These are phyloP conservation scores for Cordia subcordata DNA, from an alignment of 257 asterid species.

Conservation along the genomic window DNA sequence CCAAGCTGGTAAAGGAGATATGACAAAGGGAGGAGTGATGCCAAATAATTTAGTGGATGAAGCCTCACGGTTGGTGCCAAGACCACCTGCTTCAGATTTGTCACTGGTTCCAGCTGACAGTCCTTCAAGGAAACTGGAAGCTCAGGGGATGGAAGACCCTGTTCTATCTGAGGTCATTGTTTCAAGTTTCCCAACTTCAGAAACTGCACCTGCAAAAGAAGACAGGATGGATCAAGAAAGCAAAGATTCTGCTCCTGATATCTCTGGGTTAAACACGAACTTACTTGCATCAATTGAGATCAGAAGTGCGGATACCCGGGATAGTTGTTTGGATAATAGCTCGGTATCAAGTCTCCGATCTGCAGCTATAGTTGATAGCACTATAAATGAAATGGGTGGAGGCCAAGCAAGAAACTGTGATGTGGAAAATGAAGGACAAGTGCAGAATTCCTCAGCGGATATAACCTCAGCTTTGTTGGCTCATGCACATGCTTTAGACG, in stretches of 20 bases:
- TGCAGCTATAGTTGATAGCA: not conserved
- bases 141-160: not conserved
- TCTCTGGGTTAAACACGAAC: not conserved
- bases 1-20: too few species aligned
- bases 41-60: not conserved
- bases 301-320: not conserved
- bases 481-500: not conserved
- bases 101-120: too few species aligned
- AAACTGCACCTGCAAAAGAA: not conserved
- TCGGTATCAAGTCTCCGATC: not conserved
- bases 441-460: not conserved
- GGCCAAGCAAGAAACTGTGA: constrained; percentile 8
- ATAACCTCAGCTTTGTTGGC: constrained; percentile 13
- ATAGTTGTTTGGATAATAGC: not conserved
- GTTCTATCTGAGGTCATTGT: not conserved
- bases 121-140: not conserved
- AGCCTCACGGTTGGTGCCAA: not conserved
- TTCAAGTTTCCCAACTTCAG: not conserved
- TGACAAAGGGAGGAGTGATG: too few species aligned
- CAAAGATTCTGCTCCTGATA: not conserved
- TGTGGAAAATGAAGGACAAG: constrained; percentile 12
- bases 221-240: not conserved
- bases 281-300: constrained; percentile 10
- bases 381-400: too few species aligned
- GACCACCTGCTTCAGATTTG: not conserved